Evolutionary conservation across 257 asterid genomes (phyloP).

Genomic region (Solanum piurae): DNA sequence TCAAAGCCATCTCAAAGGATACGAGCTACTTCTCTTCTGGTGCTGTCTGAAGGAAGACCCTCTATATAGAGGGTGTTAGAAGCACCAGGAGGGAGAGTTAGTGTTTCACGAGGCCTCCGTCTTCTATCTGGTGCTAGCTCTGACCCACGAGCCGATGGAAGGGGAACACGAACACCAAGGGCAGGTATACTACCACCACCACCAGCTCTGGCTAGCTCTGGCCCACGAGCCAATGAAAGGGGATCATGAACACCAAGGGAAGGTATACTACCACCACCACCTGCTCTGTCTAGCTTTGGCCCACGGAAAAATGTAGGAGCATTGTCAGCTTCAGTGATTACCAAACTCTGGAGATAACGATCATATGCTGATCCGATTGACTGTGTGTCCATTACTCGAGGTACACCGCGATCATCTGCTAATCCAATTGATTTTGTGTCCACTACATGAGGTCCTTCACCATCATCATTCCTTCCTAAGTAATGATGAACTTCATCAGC

Average conservation of each 20-base stretch:
- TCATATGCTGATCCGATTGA: slow-evolving; percentile 40
- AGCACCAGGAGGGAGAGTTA: slow-evolving; percentile 52
- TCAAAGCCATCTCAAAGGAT: slow-evolving; percentile 18
- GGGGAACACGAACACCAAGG: too few relatives aligned
- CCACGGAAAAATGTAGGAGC: background rate
- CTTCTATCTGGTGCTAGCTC: slow-evolving; percentile 25
- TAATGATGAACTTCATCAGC: slow-evolving; percentile 18
- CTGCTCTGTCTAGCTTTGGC: too few relatives aligned
- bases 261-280: too few relatives aligned
- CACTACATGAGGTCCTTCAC: slow-evolving; percentile 18
- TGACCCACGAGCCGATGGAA: background rate
- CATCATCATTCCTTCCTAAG: slow-evolving; percentile 18
- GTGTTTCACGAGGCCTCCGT: slow-evolving; percentile 22
- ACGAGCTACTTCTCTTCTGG: slow-evolving; percentile 50
- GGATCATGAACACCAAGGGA: too few relatives aligned
- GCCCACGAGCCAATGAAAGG: too few relatives aligned
- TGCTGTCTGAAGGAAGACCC: slow-evolving; percentile 46
- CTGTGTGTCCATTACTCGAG: slow-evolving; percentile 21
- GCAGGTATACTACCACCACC: too few relatives aligned
- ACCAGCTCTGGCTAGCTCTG: too few relatives aligned
- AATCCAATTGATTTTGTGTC: slow-evolving; percentile 16
- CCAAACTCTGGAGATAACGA: slow-evolving; percentile 38
- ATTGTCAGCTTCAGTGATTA: slow-evolving; percentile 6
- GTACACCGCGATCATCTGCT: slow-evolving; percentile 15
- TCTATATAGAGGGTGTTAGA: slow-evolving; percentile 41